phyloP scores from a whole-genome alignment of 1,284 basidiomycete species.

The Rhodotorula mucilaginosa region DNA sequence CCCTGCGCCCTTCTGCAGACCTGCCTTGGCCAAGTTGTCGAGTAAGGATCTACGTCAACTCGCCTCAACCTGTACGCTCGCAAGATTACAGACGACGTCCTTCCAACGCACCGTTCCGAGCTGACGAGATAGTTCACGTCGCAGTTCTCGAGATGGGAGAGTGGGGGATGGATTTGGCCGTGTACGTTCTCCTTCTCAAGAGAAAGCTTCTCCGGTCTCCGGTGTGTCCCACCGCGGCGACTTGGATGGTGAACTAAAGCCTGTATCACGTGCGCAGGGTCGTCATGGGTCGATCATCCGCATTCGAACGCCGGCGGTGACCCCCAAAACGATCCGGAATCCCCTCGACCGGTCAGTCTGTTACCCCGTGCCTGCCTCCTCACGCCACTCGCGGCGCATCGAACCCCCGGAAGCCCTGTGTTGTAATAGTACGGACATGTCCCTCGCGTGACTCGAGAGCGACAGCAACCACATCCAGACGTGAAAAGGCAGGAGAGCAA shows the following conservation, averaged over 20 bases:
- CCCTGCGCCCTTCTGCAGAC: not conserved
- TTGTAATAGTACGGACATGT: no score
- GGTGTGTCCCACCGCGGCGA: no score
- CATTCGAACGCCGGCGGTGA: conserved; percentile 29
- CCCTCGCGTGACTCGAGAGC: no score
- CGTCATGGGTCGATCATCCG: conserved; percentile 26
- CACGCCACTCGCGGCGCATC: not conserved
- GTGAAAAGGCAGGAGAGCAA: no score
- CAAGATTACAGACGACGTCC: no score
- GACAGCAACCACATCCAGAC: no score
- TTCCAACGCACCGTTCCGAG: no score
- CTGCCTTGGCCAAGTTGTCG: conserved; percentile 16
- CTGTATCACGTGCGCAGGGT: not conserved
- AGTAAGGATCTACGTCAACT: conserved; percentile 37
- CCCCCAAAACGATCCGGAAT: not conserved
- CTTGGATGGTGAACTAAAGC: not conserved
- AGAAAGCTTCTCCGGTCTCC: no score
- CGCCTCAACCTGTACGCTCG: not conserved
- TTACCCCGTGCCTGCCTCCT: not conserved
- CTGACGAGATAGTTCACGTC: no score
- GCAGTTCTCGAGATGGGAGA: conserved; percentile 34
- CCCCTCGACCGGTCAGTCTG: no score
- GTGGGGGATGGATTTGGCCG: conserved; percentile 31
- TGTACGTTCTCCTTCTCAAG: conserved; percentile 1
- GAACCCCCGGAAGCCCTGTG: no score